Percentiles rank a stretch among this genome's conserved stretches.
These are phyloP conservation scores for Cystofilobasidium capitatum DNA, from an alignment of 768 basidiomycete species.

Conservation along the genomic window DNA sequence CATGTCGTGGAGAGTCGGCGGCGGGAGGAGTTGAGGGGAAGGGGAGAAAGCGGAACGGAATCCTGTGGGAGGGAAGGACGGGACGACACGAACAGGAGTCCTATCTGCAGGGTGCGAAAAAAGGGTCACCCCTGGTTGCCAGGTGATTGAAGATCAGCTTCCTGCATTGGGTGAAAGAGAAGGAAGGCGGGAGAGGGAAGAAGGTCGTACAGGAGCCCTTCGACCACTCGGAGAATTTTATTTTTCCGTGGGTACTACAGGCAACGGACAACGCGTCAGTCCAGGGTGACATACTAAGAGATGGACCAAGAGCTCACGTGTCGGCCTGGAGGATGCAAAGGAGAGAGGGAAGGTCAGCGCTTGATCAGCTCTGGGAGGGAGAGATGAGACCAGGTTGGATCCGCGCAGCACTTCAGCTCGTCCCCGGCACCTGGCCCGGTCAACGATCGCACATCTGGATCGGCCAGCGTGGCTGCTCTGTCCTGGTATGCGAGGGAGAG, in stretches of 20 bases:
- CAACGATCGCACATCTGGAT: too few relatives aligned
- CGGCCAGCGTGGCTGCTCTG: too few relatives aligned
- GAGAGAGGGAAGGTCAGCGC: background rate
- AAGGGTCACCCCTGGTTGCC: slow-evolving; percentile 59
- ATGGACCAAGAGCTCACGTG: background rate
- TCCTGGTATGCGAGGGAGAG: too few relatives aligned
- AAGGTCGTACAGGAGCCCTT: background rate
- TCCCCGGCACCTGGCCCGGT: too few relatives aligned
- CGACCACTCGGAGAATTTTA: slow-evolving; percentile 52
- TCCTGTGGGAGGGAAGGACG: background rate
- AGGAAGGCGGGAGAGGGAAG: background rate
- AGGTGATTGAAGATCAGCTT: too few relatives aligned
- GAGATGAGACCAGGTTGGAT: too few relatives aligned
- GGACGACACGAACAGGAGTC: background rate
- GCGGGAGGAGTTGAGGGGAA: slow-evolving; percentile 30
- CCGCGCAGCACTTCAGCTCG: too few relatives aligned
- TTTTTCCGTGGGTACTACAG: slow-evolving; percentile 65
- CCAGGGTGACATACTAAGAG: too few relatives aligned
- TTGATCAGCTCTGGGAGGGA: too few relatives aligned
- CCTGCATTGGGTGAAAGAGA: background rate
- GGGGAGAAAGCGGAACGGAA: slow-evolving; percentile 36
- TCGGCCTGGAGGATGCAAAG: slow-evolving; percentile 35
- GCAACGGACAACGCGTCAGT: background rate
- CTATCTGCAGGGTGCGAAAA: slow-evolving; percentile 40
- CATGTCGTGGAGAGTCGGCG: slow-evolving; percentile 86